These are phyloP conservation scores for Xylaria intraflava DNA, from an alignment of 495 filamentous ascomycete genomes.

Conservation along the genomic window DNA sequence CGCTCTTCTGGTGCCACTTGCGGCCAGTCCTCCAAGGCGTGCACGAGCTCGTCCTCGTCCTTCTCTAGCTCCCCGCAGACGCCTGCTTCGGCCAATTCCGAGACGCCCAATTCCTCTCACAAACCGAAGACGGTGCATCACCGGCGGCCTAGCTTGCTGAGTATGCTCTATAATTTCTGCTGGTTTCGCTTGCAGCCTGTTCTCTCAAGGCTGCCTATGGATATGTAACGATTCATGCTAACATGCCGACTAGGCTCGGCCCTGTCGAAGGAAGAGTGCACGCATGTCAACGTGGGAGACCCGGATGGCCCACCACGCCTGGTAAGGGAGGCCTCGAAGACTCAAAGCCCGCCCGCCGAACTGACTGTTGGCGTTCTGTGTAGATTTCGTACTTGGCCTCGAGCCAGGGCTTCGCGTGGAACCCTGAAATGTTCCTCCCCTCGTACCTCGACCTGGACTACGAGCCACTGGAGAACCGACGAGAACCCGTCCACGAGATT, in stretches of 20 bases:
- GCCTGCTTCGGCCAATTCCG: slow-evolving; percentile 28
- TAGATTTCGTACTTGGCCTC: slow-evolving; percentile 65
- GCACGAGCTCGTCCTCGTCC: slow-evolving; percentile 44
- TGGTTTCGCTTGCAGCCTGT: not conserved
- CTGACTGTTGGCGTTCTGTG: not conserved
- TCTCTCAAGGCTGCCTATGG: not conserved
- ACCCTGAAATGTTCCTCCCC: slow-evolving; percentile 57
- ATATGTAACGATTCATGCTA: slow-evolving; percentile 2
- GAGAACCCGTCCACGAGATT: slow-evolving; percentile 63
- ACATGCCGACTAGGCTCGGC: slow-evolving; percentile 46
- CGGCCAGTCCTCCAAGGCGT: slow-evolving; percentile 31
- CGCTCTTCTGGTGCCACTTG: slow-evolving; percentile 32
- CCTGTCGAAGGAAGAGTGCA: slow-evolving; percentile 58
- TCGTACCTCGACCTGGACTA: slow-evolving; percentile 53
- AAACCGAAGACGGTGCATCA: slow-evolving; percentile 41
- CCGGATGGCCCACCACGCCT: slow-evolving; percentile 55
- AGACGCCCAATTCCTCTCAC: slow-evolving; percentile 30
- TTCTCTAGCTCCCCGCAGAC: slow-evolving; percentile 48
- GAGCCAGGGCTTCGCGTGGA: slow-evolving; percentile 66
- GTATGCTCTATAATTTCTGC: slow-evolving; percentile 29
- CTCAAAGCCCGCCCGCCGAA: too few species aligned
- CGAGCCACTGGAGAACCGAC: slow-evolving; percentile 55
- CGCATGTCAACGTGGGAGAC: slow-evolving; percentile 60
- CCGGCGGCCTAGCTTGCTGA: slow-evolving; percentile 48
- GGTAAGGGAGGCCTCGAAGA: slow-evolving; percentile 44